Evolutionary conservation across 1,284 basidiomycete species (phyloP).

Genomic region (Malassezia restricta): DNA sequence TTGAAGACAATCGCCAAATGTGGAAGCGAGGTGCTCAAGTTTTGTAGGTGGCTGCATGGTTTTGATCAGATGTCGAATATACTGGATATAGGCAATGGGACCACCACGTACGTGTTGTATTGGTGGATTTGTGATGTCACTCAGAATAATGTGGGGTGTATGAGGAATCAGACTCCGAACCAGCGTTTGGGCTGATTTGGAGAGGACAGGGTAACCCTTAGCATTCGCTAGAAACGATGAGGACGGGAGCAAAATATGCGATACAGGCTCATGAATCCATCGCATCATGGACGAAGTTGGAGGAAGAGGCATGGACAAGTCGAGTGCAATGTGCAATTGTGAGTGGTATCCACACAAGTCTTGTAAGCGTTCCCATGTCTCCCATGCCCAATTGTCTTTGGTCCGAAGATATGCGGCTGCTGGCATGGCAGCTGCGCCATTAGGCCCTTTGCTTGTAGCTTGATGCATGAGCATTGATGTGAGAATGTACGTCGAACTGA

Average conservation of each 20-base stretch:
- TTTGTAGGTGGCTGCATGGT: conserved; percentile 27
- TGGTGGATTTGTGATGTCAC: conserved; percentile 26
- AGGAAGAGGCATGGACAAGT: conserved; percentile 67
- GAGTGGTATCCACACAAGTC: conserved; percentile 75
- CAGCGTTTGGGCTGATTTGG: conserved; percentile 53
- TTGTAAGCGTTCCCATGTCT: conserved; percentile 91
- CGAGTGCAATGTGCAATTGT: conserved; percentile 65
- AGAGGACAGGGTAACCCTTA: conserved; percentile 91
- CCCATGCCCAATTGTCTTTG: conserved; percentile 56
- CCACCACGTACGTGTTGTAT: conserved; percentile 56
- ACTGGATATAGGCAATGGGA: conserved; percentile 76
- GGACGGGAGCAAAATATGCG: conserved; percentile 74
- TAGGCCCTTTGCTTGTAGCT: conserved; percentile 12
- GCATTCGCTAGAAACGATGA: conserved; percentile 85
- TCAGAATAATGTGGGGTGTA: conserved; percentile 24
- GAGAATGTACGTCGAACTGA: conserved; percentile 31
- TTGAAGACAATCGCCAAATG: conserved; percentile 90
- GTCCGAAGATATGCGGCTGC: conserved; percentile 68
- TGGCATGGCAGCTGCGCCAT: conserved; percentile 19
- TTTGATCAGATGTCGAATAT: conserved; percentile 48
- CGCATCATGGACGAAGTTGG: conserved; percentile 55
- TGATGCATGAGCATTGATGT: conserved; percentile 26
- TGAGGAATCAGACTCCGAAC: conserved; percentile 26
- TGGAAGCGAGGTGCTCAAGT: conserved; percentile 70
- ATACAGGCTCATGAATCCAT: conserved; percentile 85